These are phyloP conservation scores for Clonostachys sp. DNA, from an alignment of 2,329 filamentous ascomycete species.

Conservation along the genomic window DNA sequence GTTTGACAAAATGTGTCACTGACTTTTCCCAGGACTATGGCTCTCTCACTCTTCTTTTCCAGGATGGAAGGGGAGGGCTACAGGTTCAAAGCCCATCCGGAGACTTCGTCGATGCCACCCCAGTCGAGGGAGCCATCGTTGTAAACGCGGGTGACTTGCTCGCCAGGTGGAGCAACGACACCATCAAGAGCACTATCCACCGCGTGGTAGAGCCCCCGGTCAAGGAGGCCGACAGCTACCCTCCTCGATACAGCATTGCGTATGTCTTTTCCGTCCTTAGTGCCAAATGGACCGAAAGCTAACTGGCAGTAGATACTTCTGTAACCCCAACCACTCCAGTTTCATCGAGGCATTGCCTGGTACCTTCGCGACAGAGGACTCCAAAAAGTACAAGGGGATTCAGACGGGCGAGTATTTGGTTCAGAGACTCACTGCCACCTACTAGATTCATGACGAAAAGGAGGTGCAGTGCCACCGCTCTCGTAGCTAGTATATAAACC, in stretches of 20 bases:
- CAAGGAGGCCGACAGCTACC: conserved; percentile 54
- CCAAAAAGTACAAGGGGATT: conserved; percentile 77
- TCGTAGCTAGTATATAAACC: too few relatives aligned
- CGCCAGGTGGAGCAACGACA: conserved; percentile 85
- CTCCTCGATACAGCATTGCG: conserved; percentile 80
- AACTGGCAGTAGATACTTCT: conserved; percentile 62
- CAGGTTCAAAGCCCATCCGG: conserved; percentile 67
- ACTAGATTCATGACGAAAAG: conserved; percentile 27
- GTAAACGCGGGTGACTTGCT: conserved; percentile 87
- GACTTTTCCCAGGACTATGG: conserved; percentile 42
- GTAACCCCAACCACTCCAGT: conserved; percentile 76
- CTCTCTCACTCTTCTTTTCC: conserved; percentile 58
- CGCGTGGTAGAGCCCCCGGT: conserved; percentile 81
- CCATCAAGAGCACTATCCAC: conserved; percentile 85
- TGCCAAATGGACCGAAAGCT: neutral
- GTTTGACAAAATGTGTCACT: neutral
- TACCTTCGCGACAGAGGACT: conserved; percentile 58
- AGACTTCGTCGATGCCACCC: conserved; percentile 76
- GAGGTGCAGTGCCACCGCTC: too few relatives aligned
- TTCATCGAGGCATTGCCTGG: conserved; percentile 78
- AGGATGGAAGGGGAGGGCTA: conserved; percentile 50
- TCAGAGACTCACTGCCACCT: conserved; percentile 72
- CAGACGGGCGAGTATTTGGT: conserved; percentile 79
- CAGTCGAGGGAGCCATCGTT: conserved; percentile 76
- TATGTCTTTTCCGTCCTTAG: conserved; percentile 32